Percentiles rank a stretch among this genome's conserved stretches.
Evolutionary conservation across 2,329 filamentous ascomycete genomes (phyloP).

Genomic region (Amauroascus niger): DNA sequence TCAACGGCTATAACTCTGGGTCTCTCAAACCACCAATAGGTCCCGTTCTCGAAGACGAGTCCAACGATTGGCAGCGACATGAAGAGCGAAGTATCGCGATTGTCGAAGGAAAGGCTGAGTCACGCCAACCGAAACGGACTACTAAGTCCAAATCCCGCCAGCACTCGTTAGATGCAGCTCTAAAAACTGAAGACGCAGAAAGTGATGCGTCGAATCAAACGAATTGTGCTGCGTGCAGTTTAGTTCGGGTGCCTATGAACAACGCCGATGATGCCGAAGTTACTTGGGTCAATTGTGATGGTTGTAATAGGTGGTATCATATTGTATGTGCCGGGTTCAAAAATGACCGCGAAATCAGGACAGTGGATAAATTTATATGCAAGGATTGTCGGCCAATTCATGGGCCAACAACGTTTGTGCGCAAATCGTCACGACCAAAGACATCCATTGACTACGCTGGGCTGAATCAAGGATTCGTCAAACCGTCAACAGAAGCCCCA

Average conservation of each 20-base stretch:
- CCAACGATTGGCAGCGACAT: background rate
- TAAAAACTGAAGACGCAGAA: slow-evolving; percentile 11
- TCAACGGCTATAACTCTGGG: slow-evolving; percentile 22
- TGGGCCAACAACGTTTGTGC: slow-evolving; percentile 56
- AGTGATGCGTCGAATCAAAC: slow-evolving; percentile 30
- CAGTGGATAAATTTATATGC: slow-evolving; percentile 61
- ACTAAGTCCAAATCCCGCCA: slow-evolving; percentile 1
- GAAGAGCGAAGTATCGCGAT: background rate
- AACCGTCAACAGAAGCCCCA: slow-evolving; percentile 53
- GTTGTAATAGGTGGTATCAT: slow-evolving; percentile 60
- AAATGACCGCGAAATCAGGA: slow-evolving; percentile 53
- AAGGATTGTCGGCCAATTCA: slow-evolving; percentile 48
- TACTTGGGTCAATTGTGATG: slow-evolving; percentile 58
- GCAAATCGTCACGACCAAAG: slow-evolving; percentile 56
- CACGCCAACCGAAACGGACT: background rate
- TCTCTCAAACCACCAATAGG: slow-evolving; percentile 8
- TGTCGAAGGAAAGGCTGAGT: background rate
- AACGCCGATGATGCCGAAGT: slow-evolving; percentile 44
- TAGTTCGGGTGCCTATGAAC: slow-evolving; percentile 43
- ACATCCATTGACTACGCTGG: slow-evolving; percentile 60
- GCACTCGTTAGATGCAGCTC: background rate
- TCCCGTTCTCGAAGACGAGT: slow-evolving; percentile 14
- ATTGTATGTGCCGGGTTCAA: slow-evolving; percentile 58
- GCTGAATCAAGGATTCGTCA: slow-evolving; percentile 56
- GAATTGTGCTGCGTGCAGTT: slow-evolving; percentile 50